Evolutionary conservation across 805 yeast genomes (phyloP), one percentile per base, ranked within the genome.

Genomic region (Priceomyces castillae): DNA sequence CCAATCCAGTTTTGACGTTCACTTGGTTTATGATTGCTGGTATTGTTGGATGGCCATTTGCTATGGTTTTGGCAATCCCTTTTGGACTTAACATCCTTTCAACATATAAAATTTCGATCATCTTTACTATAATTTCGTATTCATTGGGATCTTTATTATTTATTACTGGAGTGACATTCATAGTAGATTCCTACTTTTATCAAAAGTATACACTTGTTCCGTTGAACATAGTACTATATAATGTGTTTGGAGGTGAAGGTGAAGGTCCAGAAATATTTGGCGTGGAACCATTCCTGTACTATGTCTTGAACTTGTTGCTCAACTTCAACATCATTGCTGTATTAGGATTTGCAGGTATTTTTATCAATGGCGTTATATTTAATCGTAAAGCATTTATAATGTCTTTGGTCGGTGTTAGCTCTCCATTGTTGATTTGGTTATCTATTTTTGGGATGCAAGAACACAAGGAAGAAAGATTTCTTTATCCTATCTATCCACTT

Each of bases 241-340:
- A 92, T 56, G 96, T 90, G 1, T 65, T 44, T 57, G 81, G 95
- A 0, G 70, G 73, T 44, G 86, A 79, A 34, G 76, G 76, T 5
- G 73, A 87, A 19, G 97, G 97, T 0, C 97, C 97, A 1, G 83
- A 86, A 46, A 89, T 92, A 18, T 92, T 90, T 64, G 97, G 97
- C 20, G 78, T 78, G 4, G 97, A 90, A 61, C 88, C 94, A 11
- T 71, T 84, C 65, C 58, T 68, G 28, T 92, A 86, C 61, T 92
- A 92, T 56, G 48, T 80, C 9, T 57, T 74, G 45, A 90, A 90
- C 56, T 64, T 92, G 38, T 46, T 81, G 3, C 67, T 92, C 46
- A 92, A 90, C 62, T 90, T 89, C 73, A 86, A 86, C 67, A 47
- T 74, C 23, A 61, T 81, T 18, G 70, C 67, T 0, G 47, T 74